These are phyloP conservation scores for Suhomyces kilbournensis DNA, from an alignment of 805 yeast genomes.

Conservation along the genomic window DNA sequence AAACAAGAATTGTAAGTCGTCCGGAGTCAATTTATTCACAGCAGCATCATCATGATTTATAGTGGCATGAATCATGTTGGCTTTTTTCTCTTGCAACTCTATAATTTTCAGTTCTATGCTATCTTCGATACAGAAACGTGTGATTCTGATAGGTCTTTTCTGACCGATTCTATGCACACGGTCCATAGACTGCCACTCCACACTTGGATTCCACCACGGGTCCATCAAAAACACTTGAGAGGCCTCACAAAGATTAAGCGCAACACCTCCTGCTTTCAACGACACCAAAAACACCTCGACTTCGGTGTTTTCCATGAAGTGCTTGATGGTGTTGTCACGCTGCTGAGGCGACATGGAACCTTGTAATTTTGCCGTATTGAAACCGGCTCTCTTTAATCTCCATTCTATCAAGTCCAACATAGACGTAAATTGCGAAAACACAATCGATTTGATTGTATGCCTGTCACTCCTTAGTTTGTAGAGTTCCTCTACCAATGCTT, in stretches of 20 bases:
- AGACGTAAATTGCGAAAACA: slow-evolving; percentile 94
- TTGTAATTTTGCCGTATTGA: slow-evolving; percentile 87
- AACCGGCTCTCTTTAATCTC: slow-evolving; percentile 93
- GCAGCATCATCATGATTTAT: slow-evolving; percentile 92
- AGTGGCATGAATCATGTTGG: slow-evolving; percentile 97
- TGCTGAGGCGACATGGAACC: slow-evolving; percentile 98
- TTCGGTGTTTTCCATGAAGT: slow-evolving; percentile 87
- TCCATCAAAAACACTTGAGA: slow-evolving; percentile 94
- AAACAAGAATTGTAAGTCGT: slow-evolving; percentile 91
- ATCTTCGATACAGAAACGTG: slow-evolving; percentile 91
- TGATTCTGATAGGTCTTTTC: slow-evolving; percentile 87
- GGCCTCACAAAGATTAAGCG: slow-evolving; percentile 92
- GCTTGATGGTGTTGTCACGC: slow-evolving; percentile 84
- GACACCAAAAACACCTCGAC: slow-evolving; percentile 95
- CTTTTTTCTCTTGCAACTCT: slow-evolving; percentile 95
- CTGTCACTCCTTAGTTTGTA: slow-evolving; percentile 82
- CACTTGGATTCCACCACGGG: slow-evolving; percentile 99
- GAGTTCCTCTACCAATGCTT: slow-evolving; percentile 90
- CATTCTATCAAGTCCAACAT: slow-evolving; percentile 96
- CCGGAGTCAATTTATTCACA: slow-evolving; percentile 82
- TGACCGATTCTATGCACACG: slow-evolving; percentile 98
- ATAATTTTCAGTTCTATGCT: slow-evolving; percentile 95
- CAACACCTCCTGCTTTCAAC: slow-evolving; percentile 98
- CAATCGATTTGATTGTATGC: slow-evolving; percentile 91
- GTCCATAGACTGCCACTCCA: slow-evolving; percentile 98